Evolutionary conservation across 352 stramenopile genomes (phyloP), one percentile per base, ranked within the genome.

Genomic region (Poterioochromonas sp.): DNA sequence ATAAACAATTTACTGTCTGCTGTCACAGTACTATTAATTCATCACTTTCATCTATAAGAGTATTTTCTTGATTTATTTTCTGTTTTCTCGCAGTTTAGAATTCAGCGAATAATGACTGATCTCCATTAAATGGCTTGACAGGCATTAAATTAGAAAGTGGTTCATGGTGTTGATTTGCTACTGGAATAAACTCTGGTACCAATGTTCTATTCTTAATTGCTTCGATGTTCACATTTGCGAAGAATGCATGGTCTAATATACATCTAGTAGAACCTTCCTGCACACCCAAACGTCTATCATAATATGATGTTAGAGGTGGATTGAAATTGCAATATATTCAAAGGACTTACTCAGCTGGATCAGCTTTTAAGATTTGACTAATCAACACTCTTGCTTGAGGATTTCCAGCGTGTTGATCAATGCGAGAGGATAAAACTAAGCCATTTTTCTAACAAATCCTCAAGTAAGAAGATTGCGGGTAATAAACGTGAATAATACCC

Each of bases 161-260:
- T n/a, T 71, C 62, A 47, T 71, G 62, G 41, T 71, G 62, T 40
- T 71, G 15, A 29, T 74, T 53, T 1, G 65, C 12, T 39, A 18
- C 5, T 26, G 65, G 65, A 39, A 74, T 74, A 39, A 58, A 74
- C 5, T 58, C 39, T 37, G 65, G 65, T 20, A 58, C 41, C 12
- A 39, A 2, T 20, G 65, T 58, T 1, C 12, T 1, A 39, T 39
- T 54, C n/a, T 74, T 54, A 35, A 74, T 51, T 8, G 20, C 65
- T 18, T 51, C 40, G 5, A 74, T 74, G 40, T 74, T 37, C 8
- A 51, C 37, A 32, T 35, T 58, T 18, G 39, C 35, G 40, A 74
- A 74, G 40, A 58, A 74, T 26, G 37, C 20, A 74, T 74, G 65
- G 15, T 74, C 43, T 3, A 74, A 54, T 26, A 74, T 74, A 37